Evolutionary conservation across 805 yeast species (phyloP).

Genomic region (Ogataea saltuana): DNA sequence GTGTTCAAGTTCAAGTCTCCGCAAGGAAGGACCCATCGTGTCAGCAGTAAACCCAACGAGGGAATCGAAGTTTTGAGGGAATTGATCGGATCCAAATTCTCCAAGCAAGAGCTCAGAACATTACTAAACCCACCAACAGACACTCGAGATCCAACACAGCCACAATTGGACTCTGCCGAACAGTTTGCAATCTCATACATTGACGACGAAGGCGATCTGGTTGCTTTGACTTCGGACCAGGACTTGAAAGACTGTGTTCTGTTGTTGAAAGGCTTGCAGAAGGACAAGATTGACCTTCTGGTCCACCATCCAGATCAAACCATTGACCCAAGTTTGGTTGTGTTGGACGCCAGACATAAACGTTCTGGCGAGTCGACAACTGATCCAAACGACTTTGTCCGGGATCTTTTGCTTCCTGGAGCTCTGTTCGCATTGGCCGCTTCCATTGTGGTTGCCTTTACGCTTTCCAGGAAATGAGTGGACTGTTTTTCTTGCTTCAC

Average conservation of each 20-base stretch:
- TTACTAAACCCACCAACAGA: slow-evolving; percentile 11
- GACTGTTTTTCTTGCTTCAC: neutral
- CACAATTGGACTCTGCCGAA: slow-evolving; percentile 24
- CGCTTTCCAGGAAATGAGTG: slow-evolving; percentile 45
- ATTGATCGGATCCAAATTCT: slow-evolving; percentile 44
- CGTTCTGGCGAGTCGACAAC: slow-evolving; percentile 7
- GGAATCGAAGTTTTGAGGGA: slow-evolving; percentile 53
- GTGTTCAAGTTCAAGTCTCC: slow-evolving; percentile 81
- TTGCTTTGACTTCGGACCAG: slow-evolving; percentile 70
- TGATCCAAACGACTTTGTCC: slow-evolving; percentile 40
- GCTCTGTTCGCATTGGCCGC: slow-evolving; percentile 61
- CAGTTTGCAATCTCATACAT: slow-evolving; percentile 69
- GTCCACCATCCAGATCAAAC: slow-evolving; percentile 66
- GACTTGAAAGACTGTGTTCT: slow-evolving; percentile 75
- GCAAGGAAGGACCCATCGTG: slow-evolving; percentile 70
- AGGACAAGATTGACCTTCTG: slow-evolving; percentile 68
- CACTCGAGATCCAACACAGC: slow-evolving; percentile 5
- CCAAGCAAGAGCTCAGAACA: slow-evolving; percentile 38
- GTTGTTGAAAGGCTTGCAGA: slow-evolving; percentile 47
- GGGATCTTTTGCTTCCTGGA: slow-evolving; percentile 63
- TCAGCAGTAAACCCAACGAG: slow-evolving; percentile 56
- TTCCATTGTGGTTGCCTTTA: slow-evolving; percentile 55
- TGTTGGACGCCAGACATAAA: slow-evolving; percentile 1
- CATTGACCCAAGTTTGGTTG: slow-evolving; percentile 18
- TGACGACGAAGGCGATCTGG: slow-evolving; percentile 84